Evolutionary conservation across 805 yeast species (phyloP).

Genomic region (Candida khao-thaluensis): DNA sequence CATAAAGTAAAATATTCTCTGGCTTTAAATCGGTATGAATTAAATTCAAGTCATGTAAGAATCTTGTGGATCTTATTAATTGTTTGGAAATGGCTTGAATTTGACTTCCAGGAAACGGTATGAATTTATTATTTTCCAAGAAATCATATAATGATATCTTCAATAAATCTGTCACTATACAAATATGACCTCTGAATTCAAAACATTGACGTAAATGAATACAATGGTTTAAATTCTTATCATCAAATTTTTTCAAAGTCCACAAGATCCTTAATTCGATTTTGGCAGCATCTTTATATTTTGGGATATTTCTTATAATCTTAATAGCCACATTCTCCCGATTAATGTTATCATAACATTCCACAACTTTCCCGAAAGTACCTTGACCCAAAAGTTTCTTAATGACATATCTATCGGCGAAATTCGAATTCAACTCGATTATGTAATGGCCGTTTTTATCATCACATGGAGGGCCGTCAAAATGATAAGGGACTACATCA

Average conservation of each 20-base stretch:
- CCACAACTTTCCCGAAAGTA: slow-evolving; percentile 86
- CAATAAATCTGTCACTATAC: slow-evolving; percentile 85
- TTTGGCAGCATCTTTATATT: slow-evolving; percentile 93
- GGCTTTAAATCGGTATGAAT: slow-evolving; percentile 98
- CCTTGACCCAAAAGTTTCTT: slow-evolving; percentile 81
- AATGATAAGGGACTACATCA: slow-evolving; percentile 37
- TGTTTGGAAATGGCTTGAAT: slow-evolving; percentile 88
- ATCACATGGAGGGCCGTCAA: slow-evolving; percentile 44
- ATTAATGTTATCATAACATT: slow-evolving; percentile 68
- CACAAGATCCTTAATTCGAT: slow-evolving; percentile 84
- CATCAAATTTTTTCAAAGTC: slow-evolving; percentile 71
- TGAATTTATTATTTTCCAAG: slow-evolving; percentile 74
- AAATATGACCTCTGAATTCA: slow-evolving; percentile 90
- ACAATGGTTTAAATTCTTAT: slow-evolving; percentile 67
- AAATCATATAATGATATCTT: slow-evolving; percentile 89
- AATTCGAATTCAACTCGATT: slow-evolving; percentile 53
- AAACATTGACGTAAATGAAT: slow-evolving; percentile 85
- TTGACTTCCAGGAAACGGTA: slow-evolving; percentile 93
- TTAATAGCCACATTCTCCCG: slow-evolving; percentile 79
- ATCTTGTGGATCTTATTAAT: slow-evolving; percentile 78
- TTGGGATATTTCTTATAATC: slow-evolving; percentile 86
- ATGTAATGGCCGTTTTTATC: slow-evolving; percentile 77
- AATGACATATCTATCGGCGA: slow-evolving; percentile 76
- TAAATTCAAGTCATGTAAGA: slow-evolving; percentile 82
- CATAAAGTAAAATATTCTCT: slow-evolving; percentile 78